Evolutionary conservation across 805 yeast genomes (phyloP).

Genomic region (Nakazawaea wickerhamii): DNA sequence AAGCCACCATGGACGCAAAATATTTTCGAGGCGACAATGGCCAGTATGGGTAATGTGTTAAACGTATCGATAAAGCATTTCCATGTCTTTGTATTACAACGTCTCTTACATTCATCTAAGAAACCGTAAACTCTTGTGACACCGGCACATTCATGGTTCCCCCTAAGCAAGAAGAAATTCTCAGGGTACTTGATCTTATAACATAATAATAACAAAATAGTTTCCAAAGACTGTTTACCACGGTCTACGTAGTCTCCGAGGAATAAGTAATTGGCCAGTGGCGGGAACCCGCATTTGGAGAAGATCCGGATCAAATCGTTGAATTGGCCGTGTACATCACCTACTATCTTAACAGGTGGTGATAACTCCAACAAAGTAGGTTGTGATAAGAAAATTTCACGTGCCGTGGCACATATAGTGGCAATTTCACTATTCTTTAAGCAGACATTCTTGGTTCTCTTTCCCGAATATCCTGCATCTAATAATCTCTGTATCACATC

Average conservation of each 20-base stretch:
- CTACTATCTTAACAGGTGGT: conserved; percentile 83
- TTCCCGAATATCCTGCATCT: conserved; percentile 96
- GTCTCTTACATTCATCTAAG: conserved; percentile 94
- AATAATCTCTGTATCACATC: conserved; percentile 84
- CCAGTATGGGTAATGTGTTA: conserved; percentile 92
- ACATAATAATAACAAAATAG: conserved; percentile 79
- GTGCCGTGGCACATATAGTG: conserved; percentile 76
- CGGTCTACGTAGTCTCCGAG: conserved; percentile 97
- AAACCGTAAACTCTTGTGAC: conserved; percentile 96
- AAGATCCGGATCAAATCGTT: conserved; percentile 86
- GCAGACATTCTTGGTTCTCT: conserved; percentile 84
- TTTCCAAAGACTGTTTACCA: conserved; percentile 93
- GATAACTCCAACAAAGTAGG: conserved; percentile 85
- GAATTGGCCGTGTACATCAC: conserved; percentile 97
- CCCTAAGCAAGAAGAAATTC: conserved; percentile 86
- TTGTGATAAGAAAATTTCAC: conserved; percentile 85
- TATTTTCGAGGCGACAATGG: conserved; percentile 90
- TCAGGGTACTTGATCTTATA: conserved; percentile 96
- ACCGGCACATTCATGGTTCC: conserved; percentile 97
- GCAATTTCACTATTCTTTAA: conserved; percentile 87
- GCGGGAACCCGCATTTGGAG: conserved; percentile 96
- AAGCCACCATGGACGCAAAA: conserved; percentile 88
- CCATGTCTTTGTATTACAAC: conserved; percentile 92
- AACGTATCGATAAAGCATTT: conserved; percentile 89
- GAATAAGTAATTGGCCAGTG: conserved; percentile 84